Evolutionary conservation across 257 asterid genomes (phyloP), one percentile per base, ranked within the genome.

Genomic region (Eustoma russellianum): DNA sequence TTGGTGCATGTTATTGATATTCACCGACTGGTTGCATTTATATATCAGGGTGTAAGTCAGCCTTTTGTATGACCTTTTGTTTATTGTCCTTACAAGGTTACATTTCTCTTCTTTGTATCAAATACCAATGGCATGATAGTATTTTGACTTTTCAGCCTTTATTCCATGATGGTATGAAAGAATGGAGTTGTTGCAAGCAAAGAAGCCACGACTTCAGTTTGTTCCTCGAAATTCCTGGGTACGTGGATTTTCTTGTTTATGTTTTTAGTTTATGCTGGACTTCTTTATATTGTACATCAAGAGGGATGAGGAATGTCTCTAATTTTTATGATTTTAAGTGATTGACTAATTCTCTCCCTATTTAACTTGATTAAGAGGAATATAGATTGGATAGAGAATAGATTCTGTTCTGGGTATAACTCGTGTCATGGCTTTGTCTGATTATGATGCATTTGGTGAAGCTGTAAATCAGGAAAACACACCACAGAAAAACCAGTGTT

Each of bases 171-270:
- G 98, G 98, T 59, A 91, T 66, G 81, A 91, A 91, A 74, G 95
- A 87, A 67, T 91, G 98, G 98, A 84, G 95, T 77, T 91, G 98
- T 69, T 91, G 98, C 92, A 91, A 87, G 92, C 62, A 82, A 74
- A 76, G 76, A 69, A 91, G 98, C 66, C 95, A 91, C 18, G 98
- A 91, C 70, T 91, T 91, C 78, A 84, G 79, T 72, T 77, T 77
- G 60, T 91, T 91, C 73, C 56, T 91, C 55, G 88, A 79, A 65
- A 82, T 91, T 67, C 98, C 96, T 12, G 84, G 81, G 84, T 78
- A 68, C 33, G 73, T 58, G 44, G 50, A 11, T 19, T 41, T 18
- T 46, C 56, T 64, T 47, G 19, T 53, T 41, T 7, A 38, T 28
- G 14, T 13, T 5, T 14, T 15, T 13, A 5, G 52, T 17, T 13